A percentile compares a stretch with the other conserved stretches of the same genome.
phyloP scores from a whole-genome alignment of 495 filamentous ascomycete genomes.

The Neurospora tetraspora region DNA sequence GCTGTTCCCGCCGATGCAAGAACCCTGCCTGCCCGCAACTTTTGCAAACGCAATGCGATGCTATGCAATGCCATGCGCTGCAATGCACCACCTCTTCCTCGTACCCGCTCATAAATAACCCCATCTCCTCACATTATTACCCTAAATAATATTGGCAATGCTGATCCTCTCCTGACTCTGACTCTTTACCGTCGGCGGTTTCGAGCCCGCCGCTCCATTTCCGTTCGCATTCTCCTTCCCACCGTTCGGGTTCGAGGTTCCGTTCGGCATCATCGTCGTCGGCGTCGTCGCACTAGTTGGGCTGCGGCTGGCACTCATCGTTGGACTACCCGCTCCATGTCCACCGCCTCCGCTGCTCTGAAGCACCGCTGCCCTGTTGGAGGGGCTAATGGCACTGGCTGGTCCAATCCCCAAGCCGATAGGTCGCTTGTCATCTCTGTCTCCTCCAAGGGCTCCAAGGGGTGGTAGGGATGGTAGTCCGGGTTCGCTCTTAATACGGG shows the following conservation, averaged over 20 bases:
- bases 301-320: not conserved
- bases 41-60: not conserved
- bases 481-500: not conserved
- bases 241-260: not conserved
- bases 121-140: not conserved
- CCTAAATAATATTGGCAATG: constrained; percentile 69
- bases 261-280: not conserved
- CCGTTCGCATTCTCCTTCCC: not conserved
- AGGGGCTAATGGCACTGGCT: not conserved
- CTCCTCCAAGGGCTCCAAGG: not conserved
- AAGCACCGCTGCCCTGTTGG: constrained; percentile 22
- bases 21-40: not conserved
- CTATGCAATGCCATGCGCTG: not conserved
- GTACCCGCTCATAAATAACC: not conserved
- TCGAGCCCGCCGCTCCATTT: constrained; percentile 13
- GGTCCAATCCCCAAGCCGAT: not conserved
- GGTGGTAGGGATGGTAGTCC: not conserved
- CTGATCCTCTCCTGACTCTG: constrained; percentile 53
- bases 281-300: not conserved
- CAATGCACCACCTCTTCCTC: not conserved
- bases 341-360: constrained; percentile 30
- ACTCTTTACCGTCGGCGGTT: constrained; percentile 20
- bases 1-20: not conserved
- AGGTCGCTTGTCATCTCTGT: not conserved
- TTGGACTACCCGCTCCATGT: not conserved